Evolutionary conservation across 495 filamentous ascomycete species (phyloP), one percentile per base, ranked within the genome.

Genomic region (Recurvomyces mirabilis): DNA sequence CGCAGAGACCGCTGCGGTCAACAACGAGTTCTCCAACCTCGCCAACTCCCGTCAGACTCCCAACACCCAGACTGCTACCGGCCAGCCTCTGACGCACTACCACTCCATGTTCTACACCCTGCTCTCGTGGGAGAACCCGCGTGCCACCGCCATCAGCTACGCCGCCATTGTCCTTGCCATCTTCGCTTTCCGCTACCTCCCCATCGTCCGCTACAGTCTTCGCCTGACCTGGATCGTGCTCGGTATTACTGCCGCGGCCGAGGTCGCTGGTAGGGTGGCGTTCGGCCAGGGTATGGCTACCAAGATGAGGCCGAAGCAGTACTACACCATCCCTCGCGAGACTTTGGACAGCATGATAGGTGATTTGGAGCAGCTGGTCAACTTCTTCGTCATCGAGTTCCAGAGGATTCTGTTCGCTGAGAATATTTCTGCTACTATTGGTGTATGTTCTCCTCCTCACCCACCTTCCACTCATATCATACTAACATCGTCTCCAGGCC

Each of bases 301-400:
- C 47, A 87, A 87, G 56, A 72, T 99, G 63, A 82, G 93, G 32
- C 91, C 91, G 15, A 78, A 75, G 61, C 77, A 82, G 60, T 99
- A 99, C 71, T 94, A 88, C 65, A 94, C 85, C 20, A 70, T 99
- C 29, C 79, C 87, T 9, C 77, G 82, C 54, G 84, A 91, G 52
- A 84, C 83, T 7, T 67, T 94, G 12, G 85, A 96, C 54, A 66
- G 71, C 41, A 57, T 86, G 13, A 70, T 87, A 40, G 87, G 86
- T 50, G 91, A 96, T 58, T 60, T 89, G 23, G 82, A 89, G 60
- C 87, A 95, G 64, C 70, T 99, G 37, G 66, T 88, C 65, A 94
- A 99, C 73, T 99, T 99, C 68, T 87, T 95, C 66, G 72, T 94
- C 52, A 87, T 99, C 51, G 91, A 99, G 68, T 79, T 84, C 61